Base-by-base conservation (phyloP, 73 alveolate genomes). In the Symbiodinium natans region DNA sequence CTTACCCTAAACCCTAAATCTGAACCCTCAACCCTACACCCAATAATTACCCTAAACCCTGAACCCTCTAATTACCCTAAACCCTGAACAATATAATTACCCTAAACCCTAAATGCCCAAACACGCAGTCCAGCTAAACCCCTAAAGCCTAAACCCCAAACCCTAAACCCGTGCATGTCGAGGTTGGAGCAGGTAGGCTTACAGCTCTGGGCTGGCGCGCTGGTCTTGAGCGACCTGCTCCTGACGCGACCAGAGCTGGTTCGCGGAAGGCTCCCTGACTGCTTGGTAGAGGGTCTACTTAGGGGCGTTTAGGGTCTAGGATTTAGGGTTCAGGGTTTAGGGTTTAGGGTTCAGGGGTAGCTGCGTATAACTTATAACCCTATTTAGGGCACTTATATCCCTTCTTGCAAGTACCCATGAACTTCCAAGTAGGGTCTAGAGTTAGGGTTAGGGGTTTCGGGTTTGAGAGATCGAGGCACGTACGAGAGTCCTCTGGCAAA, bases 201-300 rank as follows among this genome's bases (percentile, higher is more conserved):
- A 54, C 97, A 90, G 80, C 97, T 90, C 29, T 90, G 97, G 97
- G 97, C 97, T 1, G 97, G 97, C 1, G 97, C 97, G 7, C 34
- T 90, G 97, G 97, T 90, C 38, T 52, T 90, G 25, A 33, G 97
- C 43, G 96, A 89, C 87, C 68, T 87, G 34, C 71, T 87, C 1
- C 68, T 87, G 71, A 39, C 86, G 21, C 84, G 94, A 40, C 94
- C 94, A 3, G 68, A 46, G 83, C 86, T 87, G 19, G 13, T 54
- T 21, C 71, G 42, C 6, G 68, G 56, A 7, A 46, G 59, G 59
- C 13, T n/a, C n/a, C n/a, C n/a, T n/a, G n/a, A n/a, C n/a, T n/a
- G n/a, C n/a, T n/a, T n/a, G n/a, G n/a, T n/a, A n/a, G n/a, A n/a
- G 74, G 74, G 33, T 56, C n/a, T n/a, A n/a, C n/a, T 56, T 56